Evolutionary conservation across 352 stramenopile species (phyloP), one percentile per base, ranked within the genome.

Genomic region (Pythium sp.): DNA sequence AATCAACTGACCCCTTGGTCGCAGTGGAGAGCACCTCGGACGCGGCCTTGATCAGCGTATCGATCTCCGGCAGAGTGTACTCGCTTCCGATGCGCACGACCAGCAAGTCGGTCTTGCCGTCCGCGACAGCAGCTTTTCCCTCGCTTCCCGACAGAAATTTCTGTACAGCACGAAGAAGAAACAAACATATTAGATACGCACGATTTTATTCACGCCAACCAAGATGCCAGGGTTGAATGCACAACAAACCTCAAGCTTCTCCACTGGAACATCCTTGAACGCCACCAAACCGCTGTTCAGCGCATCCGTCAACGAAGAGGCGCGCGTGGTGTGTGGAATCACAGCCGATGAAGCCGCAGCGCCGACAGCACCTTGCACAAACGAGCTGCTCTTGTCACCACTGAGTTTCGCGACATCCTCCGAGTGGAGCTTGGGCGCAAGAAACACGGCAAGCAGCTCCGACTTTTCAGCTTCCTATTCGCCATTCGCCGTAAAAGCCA

Each of bases 301-400:
- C 20, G 61, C 65, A 14, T 53, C 46, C 15, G 46, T 64, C 57
- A 91, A 74, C 51, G 80, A 72, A 38, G 76, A 70, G 12, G 73
- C 58, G 36, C 87, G 87, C 12, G 75, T 93, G 53, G 87, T 93
- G 64, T 93, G 86, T 7, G 85, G 80, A 51, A 91, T 72, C n/a
- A 90, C 80, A 32, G 92, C 78, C 5, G 84, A 91, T 46, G 85
- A 93, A 36, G 41, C 68, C 8, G 84, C 79, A 30, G 55, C 68
- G 41, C 79, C 67, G 22, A 93, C 69, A 3, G 81, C 76, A 12
- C 54, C 65, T 53, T 90, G 75, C 46, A 93, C 72, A 55, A 80
- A 90, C 26, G 82, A 86, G 26, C 49, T 34, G 26, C 24, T 63
- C 34, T 7, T 53, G 24, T 46, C 54, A 12, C 28, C 64, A 3